phyloP scores from a whole-genome alignment of 148 eudicot species.

The Dianthus caryophyllus region DNA sequence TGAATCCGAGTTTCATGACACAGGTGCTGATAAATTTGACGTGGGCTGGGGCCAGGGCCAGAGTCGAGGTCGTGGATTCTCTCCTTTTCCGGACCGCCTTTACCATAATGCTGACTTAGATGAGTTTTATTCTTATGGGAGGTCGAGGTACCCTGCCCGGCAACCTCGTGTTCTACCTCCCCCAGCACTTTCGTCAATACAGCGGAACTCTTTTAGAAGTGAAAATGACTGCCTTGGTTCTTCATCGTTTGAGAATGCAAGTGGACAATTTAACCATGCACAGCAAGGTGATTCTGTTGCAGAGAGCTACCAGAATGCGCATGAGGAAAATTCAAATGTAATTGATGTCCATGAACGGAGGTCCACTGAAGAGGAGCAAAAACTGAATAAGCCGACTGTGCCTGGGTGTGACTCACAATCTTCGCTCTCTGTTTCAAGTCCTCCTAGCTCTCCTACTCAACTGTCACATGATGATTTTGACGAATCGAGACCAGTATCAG shows the following conservation, averaged over 20 bases:
- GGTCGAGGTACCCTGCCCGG: conserved; percentile 69
- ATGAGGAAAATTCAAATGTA: conserved; percentile 36
- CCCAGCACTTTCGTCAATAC: conserved; percentile 54
- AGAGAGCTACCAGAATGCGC: conserved; percentile 37
- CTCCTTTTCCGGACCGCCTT: conserved; percentile 51
- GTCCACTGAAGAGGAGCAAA: conserved; percentile 34
- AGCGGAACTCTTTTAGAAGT: conserved; percentile 43
- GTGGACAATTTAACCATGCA: conserved; percentile 31
- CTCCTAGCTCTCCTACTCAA: conserved; percentile 83
- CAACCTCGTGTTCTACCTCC: conserved; percentile 98
- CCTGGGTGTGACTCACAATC: conserved; percentile 81
- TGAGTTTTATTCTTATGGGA: conserved; percentile 68
- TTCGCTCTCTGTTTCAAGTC: conserved; percentile 86
- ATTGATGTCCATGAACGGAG: conserved; percentile 35
- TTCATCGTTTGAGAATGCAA: conserved; percentile 39
- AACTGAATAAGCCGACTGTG: conserved; percentile 32
- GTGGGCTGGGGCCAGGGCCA: conserved; percentile 51
- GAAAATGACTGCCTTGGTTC: conserved; percentile 47
- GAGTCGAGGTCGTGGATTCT: conserved; percentile 40
- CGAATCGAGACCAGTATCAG: conserved; percentile 52
- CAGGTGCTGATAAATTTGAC: conserved; percentile 51
- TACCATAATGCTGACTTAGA: conserved; percentile 60
- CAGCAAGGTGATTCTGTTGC: conserved; percentile 37
- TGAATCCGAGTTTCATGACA: conserved; percentile 58
- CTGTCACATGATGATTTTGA: conserved; percentile 90